A percentile compares a stretch with the other conserved stretches of the same genome.
Conservation (phyloP, 768 basidiomycete species). For the Mycena metata region DNA sequence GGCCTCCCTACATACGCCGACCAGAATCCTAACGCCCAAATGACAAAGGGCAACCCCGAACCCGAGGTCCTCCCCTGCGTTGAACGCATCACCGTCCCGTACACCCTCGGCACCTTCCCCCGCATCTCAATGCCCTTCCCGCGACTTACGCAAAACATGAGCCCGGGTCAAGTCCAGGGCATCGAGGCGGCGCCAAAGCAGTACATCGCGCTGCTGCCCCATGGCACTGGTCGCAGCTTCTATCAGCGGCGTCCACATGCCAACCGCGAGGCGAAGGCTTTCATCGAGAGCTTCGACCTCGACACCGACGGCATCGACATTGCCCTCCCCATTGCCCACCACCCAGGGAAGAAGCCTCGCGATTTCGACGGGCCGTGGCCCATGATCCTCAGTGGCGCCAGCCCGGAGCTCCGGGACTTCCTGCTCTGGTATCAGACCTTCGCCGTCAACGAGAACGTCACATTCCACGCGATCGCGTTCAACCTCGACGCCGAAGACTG, state of each 20-base stretch:
- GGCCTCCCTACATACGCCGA: not conserved
- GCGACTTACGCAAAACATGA: not conserved
- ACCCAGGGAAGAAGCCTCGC: not conserved
- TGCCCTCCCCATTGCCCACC: not conserved
- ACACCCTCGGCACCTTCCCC: slow-evolving; percentile 1
- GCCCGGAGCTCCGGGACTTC: not conserved
- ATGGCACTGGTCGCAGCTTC: not conserved
- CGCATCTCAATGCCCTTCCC: not conserved
- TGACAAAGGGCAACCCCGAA: not conserved
- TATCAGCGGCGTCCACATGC: too few species aligned
- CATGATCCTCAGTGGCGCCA: not conserved
- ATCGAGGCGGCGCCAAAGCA: not conserved
- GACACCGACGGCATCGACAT: not conserved
- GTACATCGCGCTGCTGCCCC: not conserved
- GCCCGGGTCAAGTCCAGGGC: not conserved
- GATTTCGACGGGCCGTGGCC: not conserved
- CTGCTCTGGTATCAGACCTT: not conserved
- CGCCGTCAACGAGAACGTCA: not conserved
- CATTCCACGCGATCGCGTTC: not conserved
- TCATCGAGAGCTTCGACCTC: not conserved
- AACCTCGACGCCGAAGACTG: not conserved
- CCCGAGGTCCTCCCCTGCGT: not conserved
- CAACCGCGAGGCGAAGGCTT: not conserved
- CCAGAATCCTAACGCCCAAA: not conserved
- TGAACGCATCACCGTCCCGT: not conserved